These are phyloP conservation scores for Termitomyces bulborhizus DNA, from an alignment of 768 basidiomycete species.

Conservation along the genomic window DNA sequence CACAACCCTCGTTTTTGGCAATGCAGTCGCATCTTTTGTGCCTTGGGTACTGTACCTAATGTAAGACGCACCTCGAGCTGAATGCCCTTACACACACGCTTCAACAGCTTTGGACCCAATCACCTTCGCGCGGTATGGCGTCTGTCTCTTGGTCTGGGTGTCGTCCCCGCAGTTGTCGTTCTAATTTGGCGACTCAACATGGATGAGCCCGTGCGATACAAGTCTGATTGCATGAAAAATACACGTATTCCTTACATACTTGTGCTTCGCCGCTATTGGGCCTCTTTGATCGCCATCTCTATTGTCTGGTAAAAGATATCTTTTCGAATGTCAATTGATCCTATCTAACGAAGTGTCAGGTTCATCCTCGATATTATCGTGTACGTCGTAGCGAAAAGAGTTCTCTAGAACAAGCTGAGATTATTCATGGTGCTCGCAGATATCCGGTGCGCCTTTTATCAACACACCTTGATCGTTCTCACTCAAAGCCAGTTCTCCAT, in stretches of 20 bases:
- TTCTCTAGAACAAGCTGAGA: too few species aligned
- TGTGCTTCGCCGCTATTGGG: slow-evolving; percentile 74
- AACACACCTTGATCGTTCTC: too few species aligned
- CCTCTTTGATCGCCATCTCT: slow-evolving; percentile 60
- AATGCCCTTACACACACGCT: too few species aligned
- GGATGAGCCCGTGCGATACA: slow-evolving; percentile 69
- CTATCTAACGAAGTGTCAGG: neutral
- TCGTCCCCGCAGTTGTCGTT: slow-evolving; percentile 69
- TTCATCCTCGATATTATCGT: neutral
- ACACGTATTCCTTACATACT: slow-evolving; percentile 68
- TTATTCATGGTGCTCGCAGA: too few species aligned
- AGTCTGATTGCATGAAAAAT: slow-evolving; percentile 70
- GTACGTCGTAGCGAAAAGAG: neutral
- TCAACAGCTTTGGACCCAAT: slow-evolving; percentile 39
- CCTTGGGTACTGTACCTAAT: too few species aligned
- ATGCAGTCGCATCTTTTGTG: too few species aligned
- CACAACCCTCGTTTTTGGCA: too few species aligned
- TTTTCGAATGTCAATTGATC: too few species aligned
- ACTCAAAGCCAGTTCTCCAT: neutral
- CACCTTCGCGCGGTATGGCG: slow-evolving; percentile 75
- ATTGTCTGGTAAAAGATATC: slow-evolving; percentile 49
- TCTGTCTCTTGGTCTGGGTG: slow-evolving; percentile 73
- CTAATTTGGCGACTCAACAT: slow-evolving; percentile 81
- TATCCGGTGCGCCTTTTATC: too few species aligned
- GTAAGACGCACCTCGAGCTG: too few species aligned